phyloP scores from a whole-genome alignment of 73 alveolate species.

The Paramecium pentaurelia region DNA sequence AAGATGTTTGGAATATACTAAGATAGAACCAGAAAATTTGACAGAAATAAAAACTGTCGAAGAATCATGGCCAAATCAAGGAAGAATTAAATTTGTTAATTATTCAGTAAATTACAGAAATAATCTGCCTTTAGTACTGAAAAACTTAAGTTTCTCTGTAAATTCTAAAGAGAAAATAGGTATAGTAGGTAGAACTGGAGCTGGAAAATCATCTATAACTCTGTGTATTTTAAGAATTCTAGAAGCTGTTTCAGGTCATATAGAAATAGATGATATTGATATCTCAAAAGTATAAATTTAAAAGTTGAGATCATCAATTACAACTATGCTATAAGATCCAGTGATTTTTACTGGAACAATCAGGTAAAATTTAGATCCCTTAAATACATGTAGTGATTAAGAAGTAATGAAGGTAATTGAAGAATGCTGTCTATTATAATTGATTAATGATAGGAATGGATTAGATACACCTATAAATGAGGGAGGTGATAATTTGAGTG shows the following conservation, averaged over 20 bases:
- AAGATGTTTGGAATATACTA: slow-evolving; percentile 76
- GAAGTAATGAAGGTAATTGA: slow-evolving; percentile 70
- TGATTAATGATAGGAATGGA: slow-evolving; percentile 73
- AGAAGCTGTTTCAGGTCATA: slow-evolving; percentile 76
- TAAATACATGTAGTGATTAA: slow-evolving; percentile 63
- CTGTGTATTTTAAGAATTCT: slow-evolving; percentile 82
- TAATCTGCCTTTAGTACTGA: slow-evolving; percentile 68
- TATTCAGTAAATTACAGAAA: slow-evolving; percentile 72
- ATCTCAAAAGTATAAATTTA: slow-evolving; percentile 69
- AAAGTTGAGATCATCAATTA: slow-evolving; percentile 74
- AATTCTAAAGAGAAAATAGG: slow-evolving; percentile 88
- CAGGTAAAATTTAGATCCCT: slow-evolving; percentile 92
- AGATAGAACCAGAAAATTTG: slow-evolving; percentile 65
- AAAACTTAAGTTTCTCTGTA: slow-evolving; percentile 59
- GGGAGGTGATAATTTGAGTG: slow-evolving; percentile 89
- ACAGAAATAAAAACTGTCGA: neutral
- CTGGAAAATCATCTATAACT: slow-evolving; percentile 91
- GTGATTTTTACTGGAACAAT: slow-evolving; percentile 86
- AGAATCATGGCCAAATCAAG: slow-evolving; percentile 72
- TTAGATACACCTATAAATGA: slow-evolving; percentile 76
- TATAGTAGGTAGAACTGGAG: slow-evolving; percentile 96
- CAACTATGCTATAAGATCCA: slow-evolving; percentile 93
- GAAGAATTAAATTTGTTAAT: slow-evolving; percentile 67
- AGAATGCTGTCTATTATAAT: slow-evolving; percentile 74
- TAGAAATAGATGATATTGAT: slow-evolving; percentile 85